Evolutionary conservation across 306 rosid species (phyloP).

Genomic region (Dalbergia oliveri): DNA sequence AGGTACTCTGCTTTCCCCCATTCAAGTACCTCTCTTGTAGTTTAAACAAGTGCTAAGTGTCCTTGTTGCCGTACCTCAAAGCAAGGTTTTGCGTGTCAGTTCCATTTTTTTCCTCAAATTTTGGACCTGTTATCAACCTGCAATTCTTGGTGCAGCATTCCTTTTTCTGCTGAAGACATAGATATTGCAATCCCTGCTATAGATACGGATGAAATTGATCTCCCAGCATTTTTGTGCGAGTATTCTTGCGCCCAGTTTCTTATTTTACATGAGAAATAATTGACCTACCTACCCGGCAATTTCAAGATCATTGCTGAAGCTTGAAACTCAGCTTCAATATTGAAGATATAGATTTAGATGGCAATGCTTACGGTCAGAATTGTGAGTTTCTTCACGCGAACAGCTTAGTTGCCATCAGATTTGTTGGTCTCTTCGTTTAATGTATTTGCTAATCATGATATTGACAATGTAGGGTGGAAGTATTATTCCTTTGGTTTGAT

Average conservation of each 20-base stretch:
- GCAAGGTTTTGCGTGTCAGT: too few species aligned
- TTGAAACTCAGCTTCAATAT: slow-evolving; percentile 36
- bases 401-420: slow-evolving; percentile 37
- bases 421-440: neutral
- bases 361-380: too few species aligned
- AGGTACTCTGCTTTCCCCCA: slow-evolving; percentile 63
- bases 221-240: slow-evolving; percentile 70
- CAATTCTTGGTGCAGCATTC: slow-evolving; percentile 75
- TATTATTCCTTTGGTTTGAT: neutral
- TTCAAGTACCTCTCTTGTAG: slow-evolving; percentile 17
- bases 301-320: slow-evolving; percentile 33
- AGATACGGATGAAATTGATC: slow-evolving; percentile 76
- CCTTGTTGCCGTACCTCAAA: neutral
- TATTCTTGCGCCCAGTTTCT: slow-evolving; percentile 84
- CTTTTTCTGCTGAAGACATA: slow-evolving; percentile 93
- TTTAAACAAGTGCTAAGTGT: neutral
- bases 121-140: neutral
- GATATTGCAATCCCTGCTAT: slow-evolving; percentile 88
- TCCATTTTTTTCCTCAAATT: neutral
- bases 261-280: slow-evolving; percentile 54
- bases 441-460: too few species aligned
- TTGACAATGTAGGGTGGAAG: slow-evolving; percentile 13
- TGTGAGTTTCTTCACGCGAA: slow-evolving; percentile 27
- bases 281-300: neutral
- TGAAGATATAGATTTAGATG: slow-evolving; percentile 29